Evolutionary conservation across 2,329 filamentous ascomycete genomes (phyloP).

Genomic region (Teratosphaeria pseudoeucalypti): DNA sequence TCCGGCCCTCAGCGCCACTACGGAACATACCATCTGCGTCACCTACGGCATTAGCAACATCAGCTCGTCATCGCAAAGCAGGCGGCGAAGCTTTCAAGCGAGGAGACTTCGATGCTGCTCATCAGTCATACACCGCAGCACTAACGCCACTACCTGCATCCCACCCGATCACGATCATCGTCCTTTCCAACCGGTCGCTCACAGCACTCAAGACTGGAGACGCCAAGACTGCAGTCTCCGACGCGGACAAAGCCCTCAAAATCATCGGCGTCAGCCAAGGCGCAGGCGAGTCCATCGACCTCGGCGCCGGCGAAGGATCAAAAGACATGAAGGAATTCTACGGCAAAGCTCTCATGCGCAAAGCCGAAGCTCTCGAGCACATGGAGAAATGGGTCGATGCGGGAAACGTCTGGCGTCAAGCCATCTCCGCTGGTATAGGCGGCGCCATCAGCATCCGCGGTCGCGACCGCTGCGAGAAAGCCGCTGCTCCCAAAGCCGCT

Average conservation of each 20-base stretch:
- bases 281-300: constrained; percentile 66
- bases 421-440: constrained; percentile 77
- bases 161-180: constrained; percentile 78
- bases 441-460: constrained; percentile 75
- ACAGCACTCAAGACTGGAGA: constrained; percentile 87
- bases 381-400: constrained; percentile 92
- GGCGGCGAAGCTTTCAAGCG: constrained; percentile 88
- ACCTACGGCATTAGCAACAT: constrained; percentile 58
- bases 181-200: constrained; percentile 82
- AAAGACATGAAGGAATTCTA: constrained; percentile 91
- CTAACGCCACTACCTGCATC: constrained; percentile 61
- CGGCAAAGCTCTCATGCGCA: constrained; percentile 85
- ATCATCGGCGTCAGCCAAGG: constrained; percentile 74
- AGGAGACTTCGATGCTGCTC: constrained; percentile 81
- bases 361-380: constrained; percentile 90
- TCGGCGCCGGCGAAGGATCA: constrained; percentile 46
- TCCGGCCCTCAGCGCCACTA: constrained; percentile 38
- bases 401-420: constrained; percentile 65
- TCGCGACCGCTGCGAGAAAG: constrained; percentile 79
- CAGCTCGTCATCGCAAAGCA: constrained; percentile 64
- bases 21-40: constrained; percentile 59
- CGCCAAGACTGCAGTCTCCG: constrained; percentile 72
- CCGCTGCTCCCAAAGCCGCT: constrained; percentile 43
- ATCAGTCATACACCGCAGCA: constrained; percentile 70
- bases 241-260: constrained; percentile 69